Conservation (phyloP, 768 basidiomycete species). For the Leucocoprinus leucothites region DNA sequence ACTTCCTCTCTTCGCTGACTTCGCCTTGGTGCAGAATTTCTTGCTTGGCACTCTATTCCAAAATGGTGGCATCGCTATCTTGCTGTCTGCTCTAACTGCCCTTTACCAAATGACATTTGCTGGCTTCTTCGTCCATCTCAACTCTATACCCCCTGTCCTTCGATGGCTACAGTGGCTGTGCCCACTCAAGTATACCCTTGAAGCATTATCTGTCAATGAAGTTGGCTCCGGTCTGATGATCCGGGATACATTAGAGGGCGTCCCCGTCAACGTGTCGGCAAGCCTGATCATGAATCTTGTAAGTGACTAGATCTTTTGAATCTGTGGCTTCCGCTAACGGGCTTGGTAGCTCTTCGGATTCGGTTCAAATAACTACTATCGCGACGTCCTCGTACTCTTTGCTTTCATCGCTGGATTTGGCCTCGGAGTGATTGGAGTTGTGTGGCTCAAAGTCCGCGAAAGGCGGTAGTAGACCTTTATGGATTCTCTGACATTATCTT, state of each 20-base stretch:
- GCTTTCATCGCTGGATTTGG: slow-evolving; percentile 84
- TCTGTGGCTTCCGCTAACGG: slow-evolving; percentile 1
- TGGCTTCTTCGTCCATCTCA: slow-evolving; percentile 90
- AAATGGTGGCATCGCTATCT: slow-evolving; percentile 88
- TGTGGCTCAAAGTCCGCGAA: slow-evolving; percentile 79
- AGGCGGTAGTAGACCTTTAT: slow-evolving; percentile 44
- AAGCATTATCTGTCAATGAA: slow-evolving; percentile 90
- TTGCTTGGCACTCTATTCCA: slow-evolving; percentile 79
- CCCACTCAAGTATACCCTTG: slow-evolving; percentile 78
- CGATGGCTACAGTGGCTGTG: slow-evolving; percentile 94
- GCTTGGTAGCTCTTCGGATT: slow-evolving; percentile 81
- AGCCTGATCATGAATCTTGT: slow-evolving; percentile 83
- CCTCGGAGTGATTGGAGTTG: slow-evolving; percentile 64
- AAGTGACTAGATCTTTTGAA: slow-evolving; percentile 22
- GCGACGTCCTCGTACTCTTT: slow-evolving; percentile 85
- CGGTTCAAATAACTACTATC: slow-evolving; percentile 74
- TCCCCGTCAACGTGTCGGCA: slow-evolving; percentile 79
- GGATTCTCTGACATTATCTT: background rate
- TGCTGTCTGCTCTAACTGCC: slow-evolving; percentile 74
- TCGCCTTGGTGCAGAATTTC: slow-evolving; percentile 69
- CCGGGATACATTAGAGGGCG: slow-evolving; percentile 71
- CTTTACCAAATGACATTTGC: slow-evolving; percentile 86
- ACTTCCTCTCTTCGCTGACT: background rate
- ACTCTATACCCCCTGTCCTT: slow-evolving; percentile 82
- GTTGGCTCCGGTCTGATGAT: slow-evolving; percentile 88